phyloP scores from a whole-genome alignment of 345 rosid genomes.

The Populus alba region DNA sequence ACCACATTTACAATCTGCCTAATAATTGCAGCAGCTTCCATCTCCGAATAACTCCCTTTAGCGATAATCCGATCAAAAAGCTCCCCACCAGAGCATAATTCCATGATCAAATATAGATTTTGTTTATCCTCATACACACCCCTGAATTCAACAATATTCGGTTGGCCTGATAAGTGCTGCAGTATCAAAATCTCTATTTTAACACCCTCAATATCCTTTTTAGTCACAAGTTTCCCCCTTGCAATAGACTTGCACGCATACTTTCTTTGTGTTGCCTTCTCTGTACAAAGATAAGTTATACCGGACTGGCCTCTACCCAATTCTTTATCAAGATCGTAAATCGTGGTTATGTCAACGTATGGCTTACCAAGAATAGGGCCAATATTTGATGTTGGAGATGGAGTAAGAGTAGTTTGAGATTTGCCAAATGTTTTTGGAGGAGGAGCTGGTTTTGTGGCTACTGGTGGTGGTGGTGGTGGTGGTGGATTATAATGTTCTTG shows the following conservation, averaged over 20 bases:
- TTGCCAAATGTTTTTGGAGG: conserved; percentile 8
- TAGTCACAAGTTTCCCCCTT: conserved; percentile 14
- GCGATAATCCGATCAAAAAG: conserved; percentile 32
- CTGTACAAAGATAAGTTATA: conserved; percentile 21
- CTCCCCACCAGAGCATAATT: conserved; percentile 36
- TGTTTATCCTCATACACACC: conserved; percentile 32
- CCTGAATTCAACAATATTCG: conserved; percentile 34
- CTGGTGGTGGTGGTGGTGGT: background rate
- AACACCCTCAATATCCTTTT: conserved; percentile 25
- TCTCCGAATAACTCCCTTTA: conserved; percentile 21
- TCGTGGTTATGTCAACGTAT: conserved; percentile 16
- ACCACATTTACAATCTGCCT: conserved; percentile 36
- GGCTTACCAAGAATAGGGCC: conserved; percentile 29
- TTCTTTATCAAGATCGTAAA: conserved; percentile 24
- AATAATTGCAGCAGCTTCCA: conserved; percentile 14
- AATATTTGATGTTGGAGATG: conserved; percentile 29
- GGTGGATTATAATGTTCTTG: background rate
- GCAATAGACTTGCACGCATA: conserved; percentile 34
- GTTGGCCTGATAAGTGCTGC: conserved; percentile 30
- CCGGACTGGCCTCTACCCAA: conserved; percentile 35
- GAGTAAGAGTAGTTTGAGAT: background rate
- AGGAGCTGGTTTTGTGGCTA: conserved; percentile 1
- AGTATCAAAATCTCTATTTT: conserved; percentile 25
- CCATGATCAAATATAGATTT: conserved; percentile 27
- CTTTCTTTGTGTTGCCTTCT: conserved; percentile 4